Conservation (phyloP, 805 yeast species). For the Starmerella khaoyaiensis region DNA sequence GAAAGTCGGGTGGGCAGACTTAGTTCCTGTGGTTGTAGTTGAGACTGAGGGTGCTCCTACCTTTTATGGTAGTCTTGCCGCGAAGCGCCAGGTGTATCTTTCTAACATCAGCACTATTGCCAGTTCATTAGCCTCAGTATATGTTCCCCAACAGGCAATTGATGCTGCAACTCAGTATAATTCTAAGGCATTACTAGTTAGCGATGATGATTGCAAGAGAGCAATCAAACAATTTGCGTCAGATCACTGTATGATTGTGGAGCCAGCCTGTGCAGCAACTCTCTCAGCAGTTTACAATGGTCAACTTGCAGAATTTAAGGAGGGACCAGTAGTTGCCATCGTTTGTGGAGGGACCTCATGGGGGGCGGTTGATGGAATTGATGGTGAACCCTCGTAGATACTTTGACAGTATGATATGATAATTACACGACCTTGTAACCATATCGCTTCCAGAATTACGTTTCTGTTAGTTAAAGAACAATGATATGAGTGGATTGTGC, state of each 20-base stretch:
- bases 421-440: too few species aligned
- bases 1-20: constrained; percentile 32
- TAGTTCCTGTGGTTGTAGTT: constrained; percentile 34
- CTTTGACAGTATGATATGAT: too few species aligned
- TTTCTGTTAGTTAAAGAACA: too few species aligned
- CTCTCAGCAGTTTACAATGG: constrained; percentile 33
- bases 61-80: constrained; percentile 38
- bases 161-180: constrained; percentile 33
- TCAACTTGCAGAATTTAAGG: not conserved
- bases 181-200: constrained; percentile 35
- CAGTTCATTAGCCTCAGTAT: constrained; percentile 49
- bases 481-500: too few species aligned
- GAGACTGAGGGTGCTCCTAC: constrained; percentile 36
- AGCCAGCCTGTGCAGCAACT: constrained; percentile 68
- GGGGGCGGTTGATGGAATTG: constrained; percentile 6
- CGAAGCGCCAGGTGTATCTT: constrained; percentile 35
- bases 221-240: constrained; percentile 40
- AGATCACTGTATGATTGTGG: constrained; percentile 42
- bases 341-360: constrained; percentile 20
- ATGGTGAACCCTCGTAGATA: too few species aligned
- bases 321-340: constrained; percentile 17
- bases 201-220: constrained; percentile 44
- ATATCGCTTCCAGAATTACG: too few species aligned
- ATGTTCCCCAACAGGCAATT: constrained; percentile 40
- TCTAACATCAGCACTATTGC: constrained; percentile 42